Evolutionary conservation across 228 moss, liverwort and hornwort genomes (phyloP).

Genomic region (Sphagnum magellanicum): DNA sequence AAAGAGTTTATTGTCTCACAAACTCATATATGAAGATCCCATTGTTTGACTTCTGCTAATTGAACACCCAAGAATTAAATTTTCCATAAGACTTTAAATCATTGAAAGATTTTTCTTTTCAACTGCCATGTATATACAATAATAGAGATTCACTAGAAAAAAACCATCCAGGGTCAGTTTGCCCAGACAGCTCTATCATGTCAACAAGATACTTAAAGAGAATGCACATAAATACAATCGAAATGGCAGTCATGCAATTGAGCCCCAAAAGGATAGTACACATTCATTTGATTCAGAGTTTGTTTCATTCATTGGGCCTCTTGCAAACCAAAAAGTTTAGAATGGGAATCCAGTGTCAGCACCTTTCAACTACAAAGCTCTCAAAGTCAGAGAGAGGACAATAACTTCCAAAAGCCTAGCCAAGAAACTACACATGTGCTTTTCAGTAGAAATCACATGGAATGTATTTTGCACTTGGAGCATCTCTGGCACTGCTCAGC

Average conservation of each 20-base stretch:
- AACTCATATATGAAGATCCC: neutral
- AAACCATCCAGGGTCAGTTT: neutral
- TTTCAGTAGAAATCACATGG: too few relatives aligned
- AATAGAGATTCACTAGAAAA: neutral
- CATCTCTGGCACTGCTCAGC: too few relatives aligned
- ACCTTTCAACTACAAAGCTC: too few relatives aligned
- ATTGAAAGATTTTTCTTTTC: neutral
- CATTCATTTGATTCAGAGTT: slow-evolving; percentile 37
- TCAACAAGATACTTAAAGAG: slow-evolving; percentile 80
- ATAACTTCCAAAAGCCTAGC: too few relatives aligned
- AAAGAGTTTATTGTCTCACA: neutral
- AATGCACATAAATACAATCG: slow-evolving; percentile 73
- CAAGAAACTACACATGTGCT: too few relatives aligned
- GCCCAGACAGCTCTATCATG: slow-evolving; percentile 51
- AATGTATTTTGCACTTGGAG: too few relatives aligned
- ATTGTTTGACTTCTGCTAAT: neutral
- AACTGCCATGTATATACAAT: neutral
- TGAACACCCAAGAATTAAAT: neutral
- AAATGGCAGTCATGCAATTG: slow-evolving; percentile 68
- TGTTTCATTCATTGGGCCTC: slow-evolving; percentile 20
- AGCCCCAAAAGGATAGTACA: slow-evolving; percentile 57
- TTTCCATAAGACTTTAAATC: too few relatives aligned
- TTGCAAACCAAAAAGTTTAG: slow-evolving; percentile 10
- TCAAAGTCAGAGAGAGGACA: too few relatives aligned
- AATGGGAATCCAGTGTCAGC: too few relatives aligned